A percentile compares a stretch with the other conserved stretches of the same genome.
Evolutionary conservation across 768 basidiomycete species (phyloP).

Genomic region (Suillus decipiens): DNA sequence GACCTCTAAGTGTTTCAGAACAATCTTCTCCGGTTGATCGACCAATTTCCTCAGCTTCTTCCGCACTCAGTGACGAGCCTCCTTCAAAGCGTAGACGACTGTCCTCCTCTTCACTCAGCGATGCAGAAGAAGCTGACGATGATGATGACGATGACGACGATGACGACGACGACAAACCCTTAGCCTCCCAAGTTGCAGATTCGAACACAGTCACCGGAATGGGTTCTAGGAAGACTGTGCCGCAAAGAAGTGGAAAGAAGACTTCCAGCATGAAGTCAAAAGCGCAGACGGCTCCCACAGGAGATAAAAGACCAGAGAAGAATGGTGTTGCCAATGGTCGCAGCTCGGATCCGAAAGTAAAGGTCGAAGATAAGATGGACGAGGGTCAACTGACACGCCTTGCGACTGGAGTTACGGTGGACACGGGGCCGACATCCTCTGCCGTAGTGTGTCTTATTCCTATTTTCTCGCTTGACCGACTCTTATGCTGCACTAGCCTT

Average conservation of each 20-base stretch:
- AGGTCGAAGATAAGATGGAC: conserved; percentile 79
- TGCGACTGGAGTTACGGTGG: conserved; percentile 79
- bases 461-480: conserved; percentile 1
- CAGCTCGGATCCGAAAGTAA: conserved; percentile 54
- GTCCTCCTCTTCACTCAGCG: conserved; percentile 58
- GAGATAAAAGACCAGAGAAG: conserved; percentile 40
- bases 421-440: conserved; percentile 51
- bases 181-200: conserved; percentile 48
- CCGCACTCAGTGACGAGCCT: conserved; percentile 46
- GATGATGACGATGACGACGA: conserved; percentile 35
- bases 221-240: conserved; percentile 32
- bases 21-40: conserved; percentile 24
- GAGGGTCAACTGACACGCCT: conserved; percentile 75
- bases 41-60: conserved; percentile 37
- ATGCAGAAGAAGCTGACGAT: conserved; percentile 42
- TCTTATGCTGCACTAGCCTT: conserved; percentile 41
- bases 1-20: conserved; percentile 23
- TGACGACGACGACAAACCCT: conserved; percentile 58
- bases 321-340: conserved; percentile 46
- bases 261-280: conserved; percentile 59
- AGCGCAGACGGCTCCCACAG: conserved; percentile 54
- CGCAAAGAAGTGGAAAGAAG: conserved; percentile 55
- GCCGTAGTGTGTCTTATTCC: conserved; percentile 44
- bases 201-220: conserved; percentile 29
- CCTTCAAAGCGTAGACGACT: conserved; percentile 54